phyloP scores from a whole-genome alignment of 495 filamentous ascomycete species.

The Penicillium roqueforti region DNA sequence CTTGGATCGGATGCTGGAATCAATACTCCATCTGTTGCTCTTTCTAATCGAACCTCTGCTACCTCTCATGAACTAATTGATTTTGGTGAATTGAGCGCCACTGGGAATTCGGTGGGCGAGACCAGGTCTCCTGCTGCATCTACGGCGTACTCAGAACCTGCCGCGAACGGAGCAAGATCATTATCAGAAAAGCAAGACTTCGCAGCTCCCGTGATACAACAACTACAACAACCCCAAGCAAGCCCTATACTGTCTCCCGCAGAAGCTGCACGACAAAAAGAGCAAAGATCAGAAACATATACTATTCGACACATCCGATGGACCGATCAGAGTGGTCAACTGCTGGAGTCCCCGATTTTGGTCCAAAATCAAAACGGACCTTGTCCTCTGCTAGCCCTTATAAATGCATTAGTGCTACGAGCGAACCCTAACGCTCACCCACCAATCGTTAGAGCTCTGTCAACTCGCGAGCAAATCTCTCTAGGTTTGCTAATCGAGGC shows the following conservation, averaged over 20 bases:
- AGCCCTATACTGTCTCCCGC: slow-evolving; percentile 24
- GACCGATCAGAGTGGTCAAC: slow-evolving; percentile 39
- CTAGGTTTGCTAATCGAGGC: slow-evolving; percentile 80
- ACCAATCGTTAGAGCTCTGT: slow-evolving; percentile 69
- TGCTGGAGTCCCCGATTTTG: slow-evolving; percentile 69
- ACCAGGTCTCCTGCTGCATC: slow-evolving; percentile 10
- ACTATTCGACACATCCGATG: slow-evolving; percentile 67
- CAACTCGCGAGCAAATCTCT: slow-evolving; percentile 80
- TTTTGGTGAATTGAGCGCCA: slow-evolving; percentile 19
- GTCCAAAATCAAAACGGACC: slow-evolving; percentile 92
- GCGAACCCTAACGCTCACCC: slow-evolving; percentile 61
- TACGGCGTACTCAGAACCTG: slow-evolving; percentile 15
- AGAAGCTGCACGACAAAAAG: slow-evolving; percentile 36
- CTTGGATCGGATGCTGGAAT: slow-evolving; percentile 21
- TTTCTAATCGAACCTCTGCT: slow-evolving; percentile 29
- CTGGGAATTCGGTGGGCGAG: slow-evolving; percentile 2
- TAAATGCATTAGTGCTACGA: slow-evolving; percentile 84
- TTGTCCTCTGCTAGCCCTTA: slow-evolving; percentile 86
- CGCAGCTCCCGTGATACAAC: neutral
- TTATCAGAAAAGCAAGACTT: neutral
- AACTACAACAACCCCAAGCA: slow-evolving; percentile 3
- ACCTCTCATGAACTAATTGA: slow-evolving; percentile 43
- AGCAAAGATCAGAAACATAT: slow-evolving; percentile 60
- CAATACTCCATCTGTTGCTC: slow-evolving; percentile 21
- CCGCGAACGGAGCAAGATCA: neutral